Conservation (phyloP, 768 basidiomycete genomes). For the Trametes villosa region DNA sequence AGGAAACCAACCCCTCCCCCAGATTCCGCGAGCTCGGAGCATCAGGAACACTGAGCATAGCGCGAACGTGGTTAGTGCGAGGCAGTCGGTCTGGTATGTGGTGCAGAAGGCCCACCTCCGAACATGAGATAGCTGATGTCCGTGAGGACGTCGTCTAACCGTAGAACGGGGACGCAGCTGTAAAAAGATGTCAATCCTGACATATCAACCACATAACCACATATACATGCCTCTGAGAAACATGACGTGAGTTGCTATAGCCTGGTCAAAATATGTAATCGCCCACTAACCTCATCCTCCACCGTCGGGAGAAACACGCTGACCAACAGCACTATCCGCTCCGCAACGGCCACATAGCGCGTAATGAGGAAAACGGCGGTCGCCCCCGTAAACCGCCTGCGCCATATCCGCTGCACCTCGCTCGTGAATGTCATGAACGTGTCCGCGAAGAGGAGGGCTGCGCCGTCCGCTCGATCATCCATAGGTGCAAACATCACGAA, state of each 20-base stretch:
- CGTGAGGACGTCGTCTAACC: constrained; percentile 25
- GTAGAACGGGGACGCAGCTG: constrained; percentile 26
- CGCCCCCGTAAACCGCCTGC: constrained; percentile 19
- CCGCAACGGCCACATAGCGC: constrained; percentile 21
- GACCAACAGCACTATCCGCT: constrained; percentile 19
- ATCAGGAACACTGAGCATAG: constrained; percentile 19
- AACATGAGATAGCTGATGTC: constrained; percentile 25
- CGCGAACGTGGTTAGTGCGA: no score
- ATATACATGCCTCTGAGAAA: constrained; percentile 7
- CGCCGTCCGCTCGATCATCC: neutral
- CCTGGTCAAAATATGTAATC: neutral
- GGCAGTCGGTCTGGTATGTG: no score
- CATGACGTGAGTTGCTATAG: neutral
- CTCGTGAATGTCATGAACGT: constrained; percentile 15
- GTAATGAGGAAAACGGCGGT: constrained; percentile 22
- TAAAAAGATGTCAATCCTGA: neutral
- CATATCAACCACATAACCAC: neutral
- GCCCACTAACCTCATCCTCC: constrained; percentile 11
- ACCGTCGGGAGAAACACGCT: constrained; percentile 23
- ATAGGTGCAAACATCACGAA: neutral
- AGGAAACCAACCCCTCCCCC: constrained; percentile 18
- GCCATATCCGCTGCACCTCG: constrained; percentile 26
- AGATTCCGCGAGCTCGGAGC: constrained; percentile 23
- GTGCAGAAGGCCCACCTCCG: constrained; percentile 9
- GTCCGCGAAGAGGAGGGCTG: constrained; percentile 20